Evolutionary conservation across 495 filamentous ascomycete genomes (phyloP).

Genomic region (Evernia prunastri): DNA sequence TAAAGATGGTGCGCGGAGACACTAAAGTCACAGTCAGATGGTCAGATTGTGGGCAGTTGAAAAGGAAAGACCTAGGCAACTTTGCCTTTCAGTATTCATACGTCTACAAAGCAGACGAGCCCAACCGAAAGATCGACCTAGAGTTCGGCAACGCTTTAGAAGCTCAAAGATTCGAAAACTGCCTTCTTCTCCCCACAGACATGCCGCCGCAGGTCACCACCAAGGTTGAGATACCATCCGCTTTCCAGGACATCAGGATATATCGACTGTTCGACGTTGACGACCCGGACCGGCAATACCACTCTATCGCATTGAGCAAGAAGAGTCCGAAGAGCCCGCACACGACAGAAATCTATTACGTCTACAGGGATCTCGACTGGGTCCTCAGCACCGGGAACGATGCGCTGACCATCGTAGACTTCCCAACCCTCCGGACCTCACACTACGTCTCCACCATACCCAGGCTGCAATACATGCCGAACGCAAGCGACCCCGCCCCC

Average conservation of each 20-base stretch:
- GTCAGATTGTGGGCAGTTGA: constrained; percentile 21
- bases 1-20: constrained; percentile 14
- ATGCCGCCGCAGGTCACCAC: constrained; percentile 17
- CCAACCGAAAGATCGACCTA: constrained; percentile 18
- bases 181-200: constrained; percentile 17
- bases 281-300: constrained; percentile 13
- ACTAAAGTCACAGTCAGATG: constrained; percentile 18
- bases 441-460: constrained; percentile 18
- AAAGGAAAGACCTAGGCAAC: constrained; percentile 3
- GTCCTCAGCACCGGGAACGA: constrained; percentile 4
- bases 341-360: constrained; percentile 15
- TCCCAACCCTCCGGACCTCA: constrained; percentile 9
- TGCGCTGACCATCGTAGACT: constrained; percentile 1
- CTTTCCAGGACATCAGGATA: constrained; percentile 18
- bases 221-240: constrained; percentile 3
- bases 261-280: constrained; percentile 17
- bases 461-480: constrained; percentile 11
- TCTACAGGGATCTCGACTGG: constrained; percentile 21
- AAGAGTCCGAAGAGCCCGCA: constrained; percentile 13
- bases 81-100: constrained; percentile 16
- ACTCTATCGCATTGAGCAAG: constrained; percentile 13
- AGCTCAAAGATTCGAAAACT: constrained; percentile 12
- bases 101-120: constrained; percentile 14
- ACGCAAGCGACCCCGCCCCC: constrained; percentile 9
- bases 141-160: constrained; percentile 11